Percentiles rank a stretch among this genome's conserved stretches.
Evolutionary conservation across 2,329 filamentous ascomycete species (phyloP).

Genomic region (Fusarium sp.): DNA sequence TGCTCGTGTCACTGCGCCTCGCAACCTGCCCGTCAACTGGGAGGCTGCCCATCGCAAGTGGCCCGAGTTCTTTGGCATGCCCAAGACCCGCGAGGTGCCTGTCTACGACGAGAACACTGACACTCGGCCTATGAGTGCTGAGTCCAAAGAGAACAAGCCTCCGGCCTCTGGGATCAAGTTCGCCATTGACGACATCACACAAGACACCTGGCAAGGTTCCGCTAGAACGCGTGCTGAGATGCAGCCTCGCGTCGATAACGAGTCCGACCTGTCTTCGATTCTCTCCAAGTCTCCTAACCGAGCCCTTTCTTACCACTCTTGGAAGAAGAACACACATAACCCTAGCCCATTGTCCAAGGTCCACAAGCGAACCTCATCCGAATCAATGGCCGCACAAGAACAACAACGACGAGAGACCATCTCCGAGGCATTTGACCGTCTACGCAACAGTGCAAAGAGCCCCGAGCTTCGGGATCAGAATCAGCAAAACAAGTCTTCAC

Average conservation of each 20-base stretch:
- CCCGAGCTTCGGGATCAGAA: constrained; percentile 40
- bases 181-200: constrained; percentile 55
- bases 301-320: constrained; percentile 37
- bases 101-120: constrained; percentile 47
- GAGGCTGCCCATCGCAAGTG: constrained; percentile 60
- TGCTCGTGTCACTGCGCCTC: constrained; percentile 53
- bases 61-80: constrained; percentile 60
- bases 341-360: constrained; percentile 52
- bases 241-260: constrained; percentile 64
- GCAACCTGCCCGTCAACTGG: constrained; percentile 55
- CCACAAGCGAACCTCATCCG: constrained; percentile 46
- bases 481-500: constrained; percentile 44
- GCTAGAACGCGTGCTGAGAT: constrained; percentile 59
- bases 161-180: constrained; percentile 48
- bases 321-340: constrained; percentile 44
- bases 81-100: constrained; percentile 45
- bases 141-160: constrained; percentile 58
- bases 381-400: constrained; percentile 34
- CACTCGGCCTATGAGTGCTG: constrained; percentile 49
- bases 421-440: constrained; percentile 47
- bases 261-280: constrained; percentile 59
- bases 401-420: constrained; percentile 45
- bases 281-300: constrained; percentile 53
- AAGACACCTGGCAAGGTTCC: constrained; percentile 52
- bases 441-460: constrained; percentile 50